Evolutionary conservation across 2,329 filamentous ascomycete genomes (phyloP).

Genomic region (Ramularia endophylla): DNA sequence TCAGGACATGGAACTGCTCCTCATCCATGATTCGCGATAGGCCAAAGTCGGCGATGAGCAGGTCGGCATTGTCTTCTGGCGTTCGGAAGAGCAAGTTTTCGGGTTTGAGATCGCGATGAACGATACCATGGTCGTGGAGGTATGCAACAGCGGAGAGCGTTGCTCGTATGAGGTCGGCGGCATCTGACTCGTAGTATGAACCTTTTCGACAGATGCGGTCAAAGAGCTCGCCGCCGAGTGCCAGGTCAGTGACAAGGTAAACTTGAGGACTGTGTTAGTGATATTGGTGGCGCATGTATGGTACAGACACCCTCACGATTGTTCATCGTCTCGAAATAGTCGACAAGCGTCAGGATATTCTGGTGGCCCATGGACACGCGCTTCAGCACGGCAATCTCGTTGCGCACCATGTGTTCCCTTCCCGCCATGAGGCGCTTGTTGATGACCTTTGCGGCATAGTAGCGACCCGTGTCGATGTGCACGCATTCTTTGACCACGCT

Average conservation of each 20-base stretch:
- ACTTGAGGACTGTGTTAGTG: conserved; percentile 42
- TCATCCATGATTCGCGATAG: conserved; percentile 98
- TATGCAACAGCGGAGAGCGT: conserved; percentile 97
- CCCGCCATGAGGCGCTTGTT: conserved; percentile 98
- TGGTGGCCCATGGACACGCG: conserved; percentile 98
- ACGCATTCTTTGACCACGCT: conserved; percentile 99
- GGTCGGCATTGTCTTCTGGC: conserved; percentile 93
- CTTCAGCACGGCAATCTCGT: conserved; percentile 96
- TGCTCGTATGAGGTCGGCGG: conserved; percentile 87
- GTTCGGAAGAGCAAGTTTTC: conserved; percentile 96
- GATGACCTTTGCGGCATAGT: conserved; percentile 99
- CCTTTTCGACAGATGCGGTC: conserved; percentile 98
- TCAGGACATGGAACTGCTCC: conserved; percentile 95
- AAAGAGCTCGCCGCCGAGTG: conserved; percentile 92
- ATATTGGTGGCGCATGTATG: background rate
- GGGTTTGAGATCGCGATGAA: conserved; percentile 95
- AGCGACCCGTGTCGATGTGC: conserved; percentile 93
- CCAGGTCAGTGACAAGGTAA: conserved; percentile 95
- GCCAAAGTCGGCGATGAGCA: conserved; percentile 95
- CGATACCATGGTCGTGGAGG: conserved; percentile 96
- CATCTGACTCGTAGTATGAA: conserved; percentile 96
- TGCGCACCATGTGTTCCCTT: conserved; percentile 97
- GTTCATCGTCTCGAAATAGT: conserved; percentile 99
- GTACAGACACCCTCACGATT: conserved; percentile 54
- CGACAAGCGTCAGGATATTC: conserved; percentile 94